A percentile compares a stretch with the other conserved stretches of the same genome.
phyloP scores from a whole-genome alignment of 2,329 filamentous ascomycete species.

The Mycosphaerelloides madeirae region DNA sequence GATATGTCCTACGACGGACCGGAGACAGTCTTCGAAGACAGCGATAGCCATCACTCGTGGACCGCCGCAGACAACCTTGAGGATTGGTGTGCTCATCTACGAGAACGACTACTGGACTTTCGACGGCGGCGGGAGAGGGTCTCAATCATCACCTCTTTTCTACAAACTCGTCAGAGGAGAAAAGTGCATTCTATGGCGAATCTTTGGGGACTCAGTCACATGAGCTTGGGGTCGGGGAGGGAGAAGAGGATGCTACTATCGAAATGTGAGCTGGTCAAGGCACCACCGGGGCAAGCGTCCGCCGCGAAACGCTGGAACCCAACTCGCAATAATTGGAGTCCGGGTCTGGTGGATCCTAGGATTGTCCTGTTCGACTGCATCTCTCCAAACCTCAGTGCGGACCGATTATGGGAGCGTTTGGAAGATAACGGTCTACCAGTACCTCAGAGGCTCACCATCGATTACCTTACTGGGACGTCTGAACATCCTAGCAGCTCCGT shows the following conservation, averaged over 20 bases:
- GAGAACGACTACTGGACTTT: constrained; percentile 11
- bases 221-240: constrained; percentile 14
- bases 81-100: constrained; percentile 9
- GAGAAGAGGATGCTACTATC: constrained; percentile 14
- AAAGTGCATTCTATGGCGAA: constrained; percentile 18
- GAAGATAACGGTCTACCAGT: constrained; percentile 5
- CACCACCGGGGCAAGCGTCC: neutral
- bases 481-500: neutral
- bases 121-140: constrained; percentile 9
- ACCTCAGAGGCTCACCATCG: constrained; percentile 4
- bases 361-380: constrained; percentile 12
- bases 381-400: neutral
- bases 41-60: constrained; percentile 18
- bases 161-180: constrained; percentile 13
- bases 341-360: constrained; percentile 10
- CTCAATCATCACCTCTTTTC: constrained; percentile 10
- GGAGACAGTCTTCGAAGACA: constrained; percentile 14
- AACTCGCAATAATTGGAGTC: constrained; percentile 9
- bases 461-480: neutral
- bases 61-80: constrained; percentile 14
- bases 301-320: constrained; percentile 15
- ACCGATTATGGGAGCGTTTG: constrained; percentile 6
- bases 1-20: constrained; percentile 6
- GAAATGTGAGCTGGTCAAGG: constrained; percentile 11
- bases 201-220: constrained; percentile 15